Percentiles rank a stretch among this genome's conserved stretches.
Evolutionary conservation across 2,329 filamentous ascomycete genomes (phyloP).

Genomic region (Fusarium armeniacum): DNA sequence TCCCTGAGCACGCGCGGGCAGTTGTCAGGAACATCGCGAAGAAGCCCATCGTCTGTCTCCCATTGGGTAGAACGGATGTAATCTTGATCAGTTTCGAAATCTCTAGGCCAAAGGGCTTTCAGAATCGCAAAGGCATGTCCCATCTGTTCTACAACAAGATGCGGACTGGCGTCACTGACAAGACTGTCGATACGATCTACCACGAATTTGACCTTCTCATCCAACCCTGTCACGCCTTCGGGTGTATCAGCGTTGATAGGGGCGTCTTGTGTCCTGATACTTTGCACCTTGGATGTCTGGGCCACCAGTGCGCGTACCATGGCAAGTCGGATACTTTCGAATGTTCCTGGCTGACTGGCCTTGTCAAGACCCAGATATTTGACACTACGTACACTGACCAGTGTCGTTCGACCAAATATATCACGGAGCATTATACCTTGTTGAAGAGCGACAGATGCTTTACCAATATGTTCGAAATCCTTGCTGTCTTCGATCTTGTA

Average conservation of each 20-base stretch:
- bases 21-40: background rate
- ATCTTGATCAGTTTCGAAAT: background rate
- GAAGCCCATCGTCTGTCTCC: background rate
- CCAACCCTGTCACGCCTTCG: background rate
- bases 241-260: background rate
- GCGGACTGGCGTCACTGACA: background rate
- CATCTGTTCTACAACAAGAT: background rate
- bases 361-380: background rate
- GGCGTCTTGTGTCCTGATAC: background rate
- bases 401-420: background rate
- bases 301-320: constrained; percentile 10
- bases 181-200: background rate
- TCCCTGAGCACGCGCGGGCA: background rate
- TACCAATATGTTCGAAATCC: background rate
- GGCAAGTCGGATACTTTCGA: constrained; percentile 1
- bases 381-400: background rate
- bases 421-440: background rate
- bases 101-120: background rate
- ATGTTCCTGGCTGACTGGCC: background rate
- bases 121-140: background rate
- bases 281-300: background rate
- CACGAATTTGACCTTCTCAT: background rate
- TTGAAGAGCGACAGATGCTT: background rate
- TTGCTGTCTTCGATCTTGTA: background rate
- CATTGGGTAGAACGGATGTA: background rate